These are phyloP conservation scores for Cordyceps cateniannulata DNA, from an alignment of 2,329 filamentous ascomycete species.

Conservation along the genomic window DNA sequence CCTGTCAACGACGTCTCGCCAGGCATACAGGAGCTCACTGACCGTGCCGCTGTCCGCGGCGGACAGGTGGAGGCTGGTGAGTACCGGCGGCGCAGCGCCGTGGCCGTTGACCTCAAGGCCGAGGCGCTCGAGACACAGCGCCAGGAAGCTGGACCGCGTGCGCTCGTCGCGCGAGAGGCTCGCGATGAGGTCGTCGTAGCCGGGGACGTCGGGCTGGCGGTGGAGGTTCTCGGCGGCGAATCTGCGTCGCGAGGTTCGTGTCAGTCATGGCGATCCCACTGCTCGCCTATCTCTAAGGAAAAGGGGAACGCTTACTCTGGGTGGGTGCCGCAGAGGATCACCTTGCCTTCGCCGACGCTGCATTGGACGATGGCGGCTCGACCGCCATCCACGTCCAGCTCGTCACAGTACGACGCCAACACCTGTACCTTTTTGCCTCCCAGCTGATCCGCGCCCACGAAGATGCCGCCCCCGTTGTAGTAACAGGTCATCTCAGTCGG, in stretches of 20 bases:
- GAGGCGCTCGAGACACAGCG: slow-evolving; percentile 71
- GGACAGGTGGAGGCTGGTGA: slow-evolving; percentile 79
- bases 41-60: slow-evolving; percentile 58
- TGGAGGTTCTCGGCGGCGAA: slow-evolving; percentile 77
- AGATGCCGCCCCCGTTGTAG: slow-evolving; percentile 92
- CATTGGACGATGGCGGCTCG: slow-evolving; percentile 79
- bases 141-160: slow-evolving; percentile 67
- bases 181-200: slow-evolving; percentile 65
- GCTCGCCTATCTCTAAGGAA: background rate
- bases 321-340: slow-evolving; percentile 79
- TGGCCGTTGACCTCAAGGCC: slow-evolving; percentile 72
- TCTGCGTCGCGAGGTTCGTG: slow-evolving; percentile 37
- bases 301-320: slow-evolving; percentile 58
- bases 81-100: slow-evolving; percentile 62
- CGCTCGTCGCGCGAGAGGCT: slow-evolving; percentile 63
- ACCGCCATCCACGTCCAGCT: slow-evolving; percentile 70
- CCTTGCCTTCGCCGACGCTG: slow-evolving; percentile 72
- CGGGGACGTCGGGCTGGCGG: slow-evolving; percentile 56
- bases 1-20: slow-evolving; percentile 60
- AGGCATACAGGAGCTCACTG: slow-evolving; percentile 58
- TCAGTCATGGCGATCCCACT: slow-evolving; percentile 6
- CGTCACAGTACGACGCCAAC: slow-evolving; percentile 70
- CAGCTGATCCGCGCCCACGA: slow-evolving; percentile 67
- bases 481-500: slow-evolving; percentile 67
- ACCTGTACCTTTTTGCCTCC: slow-evolving; percentile 65